Conservation (phyloP, 495 filamentous ascomycete genomes). For the Neurospora tetrasperma region DNA sequence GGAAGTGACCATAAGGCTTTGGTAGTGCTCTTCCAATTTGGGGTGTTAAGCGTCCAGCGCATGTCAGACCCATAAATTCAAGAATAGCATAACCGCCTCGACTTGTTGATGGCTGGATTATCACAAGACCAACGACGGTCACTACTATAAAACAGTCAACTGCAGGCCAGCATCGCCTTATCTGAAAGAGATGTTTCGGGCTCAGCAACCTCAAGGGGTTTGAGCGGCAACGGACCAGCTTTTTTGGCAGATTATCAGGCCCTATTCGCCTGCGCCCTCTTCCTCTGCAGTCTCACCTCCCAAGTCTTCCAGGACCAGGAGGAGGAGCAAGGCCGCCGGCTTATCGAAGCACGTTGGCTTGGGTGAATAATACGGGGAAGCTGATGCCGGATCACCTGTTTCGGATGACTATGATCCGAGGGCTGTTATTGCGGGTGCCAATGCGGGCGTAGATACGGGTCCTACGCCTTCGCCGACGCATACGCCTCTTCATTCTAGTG, state of each 20-base stretch:
- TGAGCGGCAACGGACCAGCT: background rate
- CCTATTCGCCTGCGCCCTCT: too few relatives aligned
- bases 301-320: too few relatives aligned
- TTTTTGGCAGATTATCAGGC: background rate
- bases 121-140: background rate
- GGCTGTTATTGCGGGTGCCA: background rate
- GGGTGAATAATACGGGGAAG: background rate
- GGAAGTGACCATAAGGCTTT: background rate
- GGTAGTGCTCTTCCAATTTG: background rate
- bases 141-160: background rate
- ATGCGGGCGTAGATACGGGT: background rate
- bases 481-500: background rate
- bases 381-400: background rate
- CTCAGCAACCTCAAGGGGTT: background rate
- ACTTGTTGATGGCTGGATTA: background rate
- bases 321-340: background rate
- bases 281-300: too few relatives aligned
- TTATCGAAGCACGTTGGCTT: background rate
- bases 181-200: background rate
- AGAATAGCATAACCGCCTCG: background rate
- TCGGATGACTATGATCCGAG: background rate
- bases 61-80: background rate
- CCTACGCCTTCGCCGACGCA: background rate
- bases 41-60: background rate
- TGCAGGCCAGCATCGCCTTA: background rate